Evolutionary conservation across 331 rosid genomes (phyloP), one percentile per base, ranked within the genome.

Genomic region (Phaseolus coccineus): DNA sequence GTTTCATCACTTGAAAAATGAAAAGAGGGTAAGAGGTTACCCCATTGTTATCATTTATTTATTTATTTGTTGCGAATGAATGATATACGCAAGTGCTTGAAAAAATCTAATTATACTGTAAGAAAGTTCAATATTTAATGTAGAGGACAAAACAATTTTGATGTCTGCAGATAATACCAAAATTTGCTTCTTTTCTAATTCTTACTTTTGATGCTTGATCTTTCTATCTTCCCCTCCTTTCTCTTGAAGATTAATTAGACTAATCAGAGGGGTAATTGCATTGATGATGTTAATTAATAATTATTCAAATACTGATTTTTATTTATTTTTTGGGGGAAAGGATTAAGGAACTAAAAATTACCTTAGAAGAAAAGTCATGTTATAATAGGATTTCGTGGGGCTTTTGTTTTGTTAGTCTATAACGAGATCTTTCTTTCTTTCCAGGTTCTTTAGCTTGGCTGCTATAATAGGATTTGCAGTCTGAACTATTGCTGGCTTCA

Each of bases 401-500:
- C 10, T 68, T 76, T 72, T 8, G 53, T 61, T 71, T 64, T 67
- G 48, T 67, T 37, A 46, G 19, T 58, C 31, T 76, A 24, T 31
- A 15, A 65, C 39, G 40, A 62, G 44, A 61, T 57, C 73, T 77
- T 79, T 39, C 12, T 46, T 70, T 57, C 65, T 30, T 57, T 66
- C 68, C 77, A 37, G 85, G 78, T 81, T 28, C 44, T 64, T 82
- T 77, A 65, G 79, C 73, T 47, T 67, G 58, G 73, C 55, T 46
- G 72, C 51, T 25, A 39, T 78, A 56, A 74, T 71, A 63, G 83
- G 71, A 71, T 37, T 57, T 77, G 39, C 69, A 51, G 67, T 19
- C 79, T 89, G 90, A 77, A 83, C 82, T 82, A 4, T 63, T 52
- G 78, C 67, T 67, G 33, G n/a, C 55, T 74, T 77, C 33, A 71